Base-by-base conservation (phyloP, 805 yeast species). In the Suhomyces kilbournensis region DNA sequence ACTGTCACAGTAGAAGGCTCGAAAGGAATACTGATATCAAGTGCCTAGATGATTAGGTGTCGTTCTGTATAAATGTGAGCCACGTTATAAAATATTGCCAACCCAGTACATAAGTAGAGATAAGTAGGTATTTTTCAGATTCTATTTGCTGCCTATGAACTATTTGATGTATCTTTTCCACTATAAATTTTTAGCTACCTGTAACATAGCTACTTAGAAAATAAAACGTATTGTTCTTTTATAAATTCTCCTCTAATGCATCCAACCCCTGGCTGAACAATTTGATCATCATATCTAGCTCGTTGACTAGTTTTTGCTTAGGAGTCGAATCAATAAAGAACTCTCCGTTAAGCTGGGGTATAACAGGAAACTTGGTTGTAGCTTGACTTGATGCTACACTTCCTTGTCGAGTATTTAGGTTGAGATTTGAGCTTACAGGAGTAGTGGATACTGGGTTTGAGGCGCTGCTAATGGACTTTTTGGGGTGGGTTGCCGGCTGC, bases 181-280 rank as follows among this genome's bases (percentile, higher is more conserved):
- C 12, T 26, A n/a, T n/a, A n/a, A n/a, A n/a, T n/a, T n/a, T 23
- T 23, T 23, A 3, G 7, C 25, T 23, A 7, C 25, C 4, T 23
- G 3, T 4, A 23, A n/a, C n/a, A n/a, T n/a, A n/a, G n/a, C n/a
- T n/a, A n/a, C n/a, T n/a, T n/a, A n/a, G n/a, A n/a, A n/a, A n/a
- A n/a, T n/a, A n/a, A n/a, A n/a, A n/a, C n/a, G n/a, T 7, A 7
- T 23, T 4, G 25, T 23, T 7, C 4, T 25, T 10, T 22, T 35
- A 42, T 14, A 58, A 42, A 40, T 51, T 61, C 15, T 60, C 67
- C 45, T 74, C 77, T 48, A 75, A 63, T 3, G 72, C 70, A n/a
- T 74, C 78, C 48, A 75, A 62, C 0, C 78, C 78, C 53, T 65
- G 69, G 46, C 61, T 69, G 56, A 75, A 73, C 34, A 70, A 58